Conservation (phyloP, 331 rosid species). For the Pyrus hybrid region DNA sequence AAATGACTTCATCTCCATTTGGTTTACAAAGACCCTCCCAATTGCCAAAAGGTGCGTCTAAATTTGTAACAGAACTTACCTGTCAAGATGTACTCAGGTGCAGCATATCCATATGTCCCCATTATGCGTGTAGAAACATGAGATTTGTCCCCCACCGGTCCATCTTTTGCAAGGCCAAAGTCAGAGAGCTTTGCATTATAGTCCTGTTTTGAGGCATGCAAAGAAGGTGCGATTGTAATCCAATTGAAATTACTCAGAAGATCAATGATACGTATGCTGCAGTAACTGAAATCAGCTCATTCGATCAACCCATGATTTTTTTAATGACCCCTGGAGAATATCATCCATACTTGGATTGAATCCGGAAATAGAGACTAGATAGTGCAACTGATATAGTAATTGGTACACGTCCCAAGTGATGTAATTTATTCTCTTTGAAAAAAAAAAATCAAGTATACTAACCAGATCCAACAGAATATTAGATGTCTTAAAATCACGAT, state of each 20-base stretch:
- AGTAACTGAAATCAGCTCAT: neutral
- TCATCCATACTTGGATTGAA: neutral
- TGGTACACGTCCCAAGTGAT: neutral
- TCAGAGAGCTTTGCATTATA: slow-evolving; percentile 95
- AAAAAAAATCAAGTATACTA: slow-evolving; percentile 1
- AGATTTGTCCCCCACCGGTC: slow-evolving; percentile 97
- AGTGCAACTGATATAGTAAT: neutral
- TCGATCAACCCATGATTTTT: neutral
- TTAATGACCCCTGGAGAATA: neutral
- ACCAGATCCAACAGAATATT: slow-evolving; percentile 87
- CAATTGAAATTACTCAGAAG: neutral
- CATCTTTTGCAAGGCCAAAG: slow-evolving; percentile 97
- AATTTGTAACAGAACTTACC: slow-evolving; percentile 30
- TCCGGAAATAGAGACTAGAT: neutral
- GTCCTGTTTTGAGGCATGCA: slow-evolving; percentile 48
- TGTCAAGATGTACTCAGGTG: slow-evolving; percentile 94
- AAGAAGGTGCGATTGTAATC: slow-evolving; percentile 1
- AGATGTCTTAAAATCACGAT: slow-evolving; percentile 95
- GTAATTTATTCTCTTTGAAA: too few relatives aligned
- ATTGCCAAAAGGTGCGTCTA: neutral
- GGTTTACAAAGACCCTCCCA: neutral
- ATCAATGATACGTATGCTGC: neutral
- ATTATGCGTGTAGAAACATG: slow-evolving; percentile 94
- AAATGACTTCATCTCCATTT: neutral
- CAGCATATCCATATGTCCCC: slow-evolving; percentile 99